phyloP scores from a whole-genome alignment of 1,139 yeast genomes.

The Williopsis jadinii region DNA sequence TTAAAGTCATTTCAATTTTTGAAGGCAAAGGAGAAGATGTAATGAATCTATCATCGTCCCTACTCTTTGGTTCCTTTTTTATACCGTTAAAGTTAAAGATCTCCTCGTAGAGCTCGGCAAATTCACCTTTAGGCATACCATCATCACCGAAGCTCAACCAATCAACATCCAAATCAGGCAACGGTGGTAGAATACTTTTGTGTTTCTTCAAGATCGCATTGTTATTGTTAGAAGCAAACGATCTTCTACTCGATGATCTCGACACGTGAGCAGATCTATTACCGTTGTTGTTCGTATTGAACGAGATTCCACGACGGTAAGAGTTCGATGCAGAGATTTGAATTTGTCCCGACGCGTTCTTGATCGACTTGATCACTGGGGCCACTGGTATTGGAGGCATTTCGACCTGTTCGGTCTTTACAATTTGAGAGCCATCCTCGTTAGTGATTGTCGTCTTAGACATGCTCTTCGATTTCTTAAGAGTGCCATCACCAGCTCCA shows the following conservation, averaged over 20 bases:
- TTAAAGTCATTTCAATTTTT: not conserved
- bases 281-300: conserved; percentile 13
- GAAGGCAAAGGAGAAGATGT: not conserved
- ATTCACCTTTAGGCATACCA: conserved; percentile 18
- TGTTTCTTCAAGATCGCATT: conserved; percentile 11
- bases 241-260: conserved; percentile 21
- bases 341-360: conserved; percentile 21
- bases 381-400: conserved; percentile 11
- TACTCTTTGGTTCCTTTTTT: conserved; percentile 2
- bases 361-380: conserved; percentile 16
- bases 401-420: conserved; percentile 21
- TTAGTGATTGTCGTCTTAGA: conserved; percentile 39
- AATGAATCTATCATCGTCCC: not conserved
- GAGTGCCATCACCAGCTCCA: conserved; percentile 19
- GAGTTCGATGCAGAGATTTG: conserved; percentile 30
- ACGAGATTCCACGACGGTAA: conserved; percentile 31
- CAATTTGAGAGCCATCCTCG: conserved; percentile 29
- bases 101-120: conserved; percentile 28
- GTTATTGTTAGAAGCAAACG: conserved; percentile 9
- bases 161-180: conserved; percentile 19
- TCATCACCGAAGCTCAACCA: conserved; percentile 18
- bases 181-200: conserved; percentile 20
- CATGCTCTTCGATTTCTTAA: conserved; percentile 41
- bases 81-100: conserved; percentile 23
- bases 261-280: conserved; percentile 17